Conservation (phyloP, 176 grass and related monocot species). For the Ensete glaucum region DNA sequence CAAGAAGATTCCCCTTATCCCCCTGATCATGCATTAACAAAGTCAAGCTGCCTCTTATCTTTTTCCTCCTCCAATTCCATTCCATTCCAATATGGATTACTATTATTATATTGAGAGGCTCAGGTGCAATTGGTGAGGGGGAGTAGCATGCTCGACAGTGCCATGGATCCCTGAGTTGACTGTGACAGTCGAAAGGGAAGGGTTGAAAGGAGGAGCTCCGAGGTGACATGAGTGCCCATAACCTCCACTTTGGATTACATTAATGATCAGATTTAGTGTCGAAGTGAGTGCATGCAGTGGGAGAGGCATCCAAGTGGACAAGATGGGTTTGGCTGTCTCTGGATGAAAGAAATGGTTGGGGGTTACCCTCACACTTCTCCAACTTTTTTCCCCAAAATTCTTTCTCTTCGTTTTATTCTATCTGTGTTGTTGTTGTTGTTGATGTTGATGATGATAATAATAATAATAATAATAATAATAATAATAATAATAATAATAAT, state of each 20-base stretch:
- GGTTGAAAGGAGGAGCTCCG: neutral
- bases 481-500: no score
- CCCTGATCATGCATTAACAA: neutral
- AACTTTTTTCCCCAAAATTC: neutral
- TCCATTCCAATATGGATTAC: neutral
- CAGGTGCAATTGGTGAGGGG: neutral
- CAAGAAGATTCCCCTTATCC: neutral
- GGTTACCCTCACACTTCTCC: neutral
- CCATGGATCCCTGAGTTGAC: neutral
- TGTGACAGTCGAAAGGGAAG: neutral
- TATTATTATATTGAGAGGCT: neutral
- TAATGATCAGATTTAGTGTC: neutral
- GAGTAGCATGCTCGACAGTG: neutral
- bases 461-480: no score
- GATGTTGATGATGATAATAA: no score
- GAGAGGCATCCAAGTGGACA: neutral
- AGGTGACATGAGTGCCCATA: neutral
- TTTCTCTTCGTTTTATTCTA: no score
- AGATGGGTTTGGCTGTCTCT: neutral
- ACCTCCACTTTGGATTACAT: slow-evolving; percentile 3
- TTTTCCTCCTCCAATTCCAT: neutral
- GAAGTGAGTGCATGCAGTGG: no score
- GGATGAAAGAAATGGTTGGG: neutral
- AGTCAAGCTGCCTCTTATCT: neutral
- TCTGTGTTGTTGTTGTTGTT: no score